Conservation (phyloP, 192 early-diverging fungal genomes). For the Coemansia sp. region DNA sequence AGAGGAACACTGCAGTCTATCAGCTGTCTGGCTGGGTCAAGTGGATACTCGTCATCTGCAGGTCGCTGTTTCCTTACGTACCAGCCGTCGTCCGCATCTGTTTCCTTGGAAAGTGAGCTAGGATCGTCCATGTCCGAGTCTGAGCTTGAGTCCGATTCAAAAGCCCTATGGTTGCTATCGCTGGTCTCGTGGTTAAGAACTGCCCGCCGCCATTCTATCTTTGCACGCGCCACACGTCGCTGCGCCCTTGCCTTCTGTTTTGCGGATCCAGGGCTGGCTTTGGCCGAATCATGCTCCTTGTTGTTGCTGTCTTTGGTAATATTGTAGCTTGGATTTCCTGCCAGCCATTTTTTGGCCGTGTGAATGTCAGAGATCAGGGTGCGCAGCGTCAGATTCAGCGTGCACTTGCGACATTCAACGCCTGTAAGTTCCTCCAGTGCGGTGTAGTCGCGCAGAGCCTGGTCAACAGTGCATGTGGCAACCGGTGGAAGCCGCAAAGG, state of each 20-base stretch:
- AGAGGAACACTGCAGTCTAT: constrained; percentile 24
- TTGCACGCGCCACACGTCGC: constrained; percentile 30
- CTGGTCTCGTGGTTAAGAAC: constrained; percentile 27
- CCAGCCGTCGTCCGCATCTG: background rate
- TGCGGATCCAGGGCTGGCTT: background rate
- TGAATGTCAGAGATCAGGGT: constrained; percentile 40
- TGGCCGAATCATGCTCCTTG: constrained; percentile 1
- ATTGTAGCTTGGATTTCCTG: constrained; percentile 32
- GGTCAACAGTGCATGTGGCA: constrained; percentile 41
- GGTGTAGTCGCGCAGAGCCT: constrained; percentile 42
- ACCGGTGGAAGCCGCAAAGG: constrained; percentile 67
- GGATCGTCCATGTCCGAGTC: constrained; percentile 10
- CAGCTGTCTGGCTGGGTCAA: constrained; percentile 39
- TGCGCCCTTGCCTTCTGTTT: constrained; percentile 1
- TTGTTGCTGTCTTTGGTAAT: constrained; percentile 3
- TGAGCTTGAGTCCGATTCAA: constrained; percentile 19
- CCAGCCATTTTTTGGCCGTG: constrained; percentile 30
- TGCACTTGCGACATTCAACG: constrained; percentile 52
- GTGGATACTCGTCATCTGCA: constrained; percentile 20
- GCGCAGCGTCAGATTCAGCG: constrained; percentile 47
- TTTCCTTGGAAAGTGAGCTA: background rate
- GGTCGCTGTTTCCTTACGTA: background rate
- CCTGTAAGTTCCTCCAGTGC: constrained; percentile 46
- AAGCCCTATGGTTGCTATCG: background rate
- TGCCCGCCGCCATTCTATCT: constrained; percentile 31